Evolutionary conservation across 306 rosid species (phyloP), one percentile per base, ranked within the genome.

Genomic region (Comarum palustre): DNA sequence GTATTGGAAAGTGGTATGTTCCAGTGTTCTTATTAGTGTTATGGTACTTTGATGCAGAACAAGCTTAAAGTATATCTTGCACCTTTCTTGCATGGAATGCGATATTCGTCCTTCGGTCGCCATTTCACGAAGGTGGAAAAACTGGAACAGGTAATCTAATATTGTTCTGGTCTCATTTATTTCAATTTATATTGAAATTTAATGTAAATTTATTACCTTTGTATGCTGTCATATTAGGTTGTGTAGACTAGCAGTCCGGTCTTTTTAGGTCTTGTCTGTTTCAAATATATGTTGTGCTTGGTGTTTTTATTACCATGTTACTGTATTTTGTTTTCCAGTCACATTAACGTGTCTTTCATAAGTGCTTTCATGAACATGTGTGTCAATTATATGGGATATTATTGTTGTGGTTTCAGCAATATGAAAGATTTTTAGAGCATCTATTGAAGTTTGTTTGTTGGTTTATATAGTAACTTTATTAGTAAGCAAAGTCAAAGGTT

Each of bases 91-190:
- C 13, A 75, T 50, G 99, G 97, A 66, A 91, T 87, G 82, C 95
- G 97, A 71, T 94, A 94, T 91, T 80, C 99, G 15, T 94, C 99
- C 47, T 88, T 76, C 46, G 99, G 97, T 65, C 96, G 97, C 65
- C 98, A 94, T 83, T 94, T 94, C 73, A 94, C 96, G 3, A 86
- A 86, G 77, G 70, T 83, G 81, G 97, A 91, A 69, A 94, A 89
- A 84, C 90, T 94, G 65, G 87, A 83, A 83, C 86, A 88, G 97
- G 97, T 94, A 87, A 63, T 47, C 34, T 77, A 27, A 69, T 81
- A 74, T n/a, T 80, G 48, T 76, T 73, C 72, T 4, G 29, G 64
- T 25, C 38, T 58, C 13, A 2, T 10, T 14, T 32, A 14, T 60
- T 60, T 60, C 41, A 16, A 60, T 60, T 60, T 9, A 29, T 27